Evolutionary conservation across 768 basidiomycete genomes (phyloP).

Genomic region (Suillus subaureus): DNA sequence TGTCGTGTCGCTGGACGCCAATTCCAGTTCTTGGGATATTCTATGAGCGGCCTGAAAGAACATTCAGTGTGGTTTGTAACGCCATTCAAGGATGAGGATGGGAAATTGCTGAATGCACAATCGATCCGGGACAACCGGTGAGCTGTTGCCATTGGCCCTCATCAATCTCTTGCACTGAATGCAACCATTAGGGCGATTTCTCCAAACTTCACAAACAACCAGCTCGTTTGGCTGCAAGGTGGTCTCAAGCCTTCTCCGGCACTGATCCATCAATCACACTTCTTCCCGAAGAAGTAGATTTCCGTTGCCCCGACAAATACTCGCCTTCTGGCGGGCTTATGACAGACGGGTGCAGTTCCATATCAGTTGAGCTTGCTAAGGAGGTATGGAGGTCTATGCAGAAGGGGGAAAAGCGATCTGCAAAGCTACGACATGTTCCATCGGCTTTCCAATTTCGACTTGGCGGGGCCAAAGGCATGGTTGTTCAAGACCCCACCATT

Average conservation of each 20-base stretch:
- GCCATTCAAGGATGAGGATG: conserved; percentile 37
- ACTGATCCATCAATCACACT: conserved; percentile 49
- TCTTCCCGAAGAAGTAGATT: conserved; percentile 36
- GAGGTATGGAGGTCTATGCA: conserved; percentile 40
- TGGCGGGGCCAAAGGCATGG: conserved; percentile 51
- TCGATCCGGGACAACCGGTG: conserved; percentile 35
- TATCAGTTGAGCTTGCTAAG: conserved; percentile 39
- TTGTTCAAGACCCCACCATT: conserved; percentile 44
- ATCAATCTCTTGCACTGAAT: neutral
- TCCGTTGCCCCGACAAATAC: conserved; percentile 25
- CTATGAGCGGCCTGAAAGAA: conserved; percentile 52
- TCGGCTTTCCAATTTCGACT: conserved; percentile 49
- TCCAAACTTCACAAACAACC: conserved; percentile 39
- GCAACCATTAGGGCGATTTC: conserved; percentile 39
- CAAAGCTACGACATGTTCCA: conserved; percentile 26
- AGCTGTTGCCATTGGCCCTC: conserved; percentile 7
- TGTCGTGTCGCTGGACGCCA: conserved; percentile 43
- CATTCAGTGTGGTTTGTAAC: conserved; percentile 53
- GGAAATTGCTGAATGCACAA: conserved; percentile 24
- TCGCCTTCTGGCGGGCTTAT: conserved; percentile 37
- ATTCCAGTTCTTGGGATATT: conserved; percentile 53
- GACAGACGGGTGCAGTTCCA: conserved; percentile 55
- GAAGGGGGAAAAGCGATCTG: conserved; percentile 22
- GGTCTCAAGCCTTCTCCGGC: conserved; percentile 56
- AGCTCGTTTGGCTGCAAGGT: conserved; percentile 50